These are phyloP conservation scores for Phyllosticta capitalensis DNA, from an alignment of 2,329 filamentous ascomycete genomes.

Conservation along the genomic window DNA sequence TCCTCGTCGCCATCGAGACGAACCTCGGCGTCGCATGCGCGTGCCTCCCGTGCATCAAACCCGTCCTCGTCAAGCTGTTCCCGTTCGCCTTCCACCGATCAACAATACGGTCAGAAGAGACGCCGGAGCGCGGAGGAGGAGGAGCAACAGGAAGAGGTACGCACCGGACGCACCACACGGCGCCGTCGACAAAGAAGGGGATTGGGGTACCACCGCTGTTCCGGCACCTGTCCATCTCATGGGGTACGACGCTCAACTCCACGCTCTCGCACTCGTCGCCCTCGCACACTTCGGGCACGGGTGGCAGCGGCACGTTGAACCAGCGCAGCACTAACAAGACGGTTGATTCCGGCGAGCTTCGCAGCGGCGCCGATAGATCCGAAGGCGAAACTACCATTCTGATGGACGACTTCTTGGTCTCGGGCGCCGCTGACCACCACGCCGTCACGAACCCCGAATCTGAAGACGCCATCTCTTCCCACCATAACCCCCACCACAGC, in stretches of 20 bases:
- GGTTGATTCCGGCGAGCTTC: not conserved
- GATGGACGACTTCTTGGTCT: not conserved
- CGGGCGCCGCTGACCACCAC: not conserved
- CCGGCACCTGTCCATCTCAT: not conserved
- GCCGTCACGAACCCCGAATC: not conserved
- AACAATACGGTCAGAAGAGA: not conserved
- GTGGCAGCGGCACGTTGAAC: too few species aligned
- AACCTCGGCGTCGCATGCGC: constrained; percentile 23
- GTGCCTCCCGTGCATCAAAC: constrained; percentile 25
- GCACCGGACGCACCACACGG: not conserved
- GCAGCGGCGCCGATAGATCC: not conserved
- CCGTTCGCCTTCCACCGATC: constrained; percentile 26
- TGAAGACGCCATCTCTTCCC: not conserved
- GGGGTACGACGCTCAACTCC: not conserved
- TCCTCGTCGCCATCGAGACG: constrained; percentile 21
- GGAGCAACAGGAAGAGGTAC: not conserved
- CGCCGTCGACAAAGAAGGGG: not conserved
- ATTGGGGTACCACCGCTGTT: not conserved
- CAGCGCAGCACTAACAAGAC: not conserved
- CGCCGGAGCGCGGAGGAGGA: not conserved
- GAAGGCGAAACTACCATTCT: not conserved
- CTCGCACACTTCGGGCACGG: too few species aligned
- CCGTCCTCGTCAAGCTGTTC: constrained; percentile 34
- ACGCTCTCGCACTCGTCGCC: not conserved
- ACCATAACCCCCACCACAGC: not conserved